Base-by-base conservation (phyloP, 129 eudicot species). In the Pittosporum tobira region DNA sequence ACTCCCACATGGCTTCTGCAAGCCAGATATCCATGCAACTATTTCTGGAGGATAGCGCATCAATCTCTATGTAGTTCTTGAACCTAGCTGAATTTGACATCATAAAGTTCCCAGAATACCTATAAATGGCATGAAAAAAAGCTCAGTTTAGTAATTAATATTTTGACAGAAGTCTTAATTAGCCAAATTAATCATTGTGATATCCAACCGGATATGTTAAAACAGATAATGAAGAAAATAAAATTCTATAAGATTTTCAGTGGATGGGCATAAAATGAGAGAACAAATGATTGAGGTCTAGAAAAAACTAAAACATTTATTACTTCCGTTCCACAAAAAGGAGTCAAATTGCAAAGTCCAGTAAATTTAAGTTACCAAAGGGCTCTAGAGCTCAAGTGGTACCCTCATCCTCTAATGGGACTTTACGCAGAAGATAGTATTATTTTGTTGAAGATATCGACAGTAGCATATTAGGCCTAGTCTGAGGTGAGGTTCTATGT, bases 291-390 rank as follows among this genome's bases (percentile, higher is more conserved):
- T 14, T 6, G 10, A 18, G n/a, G n/a, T n/a, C 25, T 23, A 22
- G 14, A 12, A 38, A 3, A 5, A 8, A 16, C 15, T 14, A 60
- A 1, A 9, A 19, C 18, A 64, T 58, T 61, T 71, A 51, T 76
- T 73, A 72, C 51, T 36, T 62, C 83, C 83, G 15, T 7, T 29
- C n/a, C n/a, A n/a, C n/a, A n/a, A n/a, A n/a, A n/a, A n/a, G n/a
- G n/a, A 13, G 37, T n/a, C 1, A 15, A 26, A 27, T 43, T 51
- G 24, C 11, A 30, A 56, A 54, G 37, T 21, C 40, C 26, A 23
- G 18, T 5, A 43, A 43, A 40, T 28, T 29, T n/a, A n/a, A n/a
- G n/a, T n/a, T n/a, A n/a, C n/a, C n/a, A n/a, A n/a, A n/a, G n/a
- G n/a, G n/a, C n/a, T n/a, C n/a, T n/a, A n/a, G n/a, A n/a, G n/a